These are phyloP conservation scores for Erodium moschatum DNA, from an alignment of 441 rosid genomes.

Conservation along the genomic window DNA sequence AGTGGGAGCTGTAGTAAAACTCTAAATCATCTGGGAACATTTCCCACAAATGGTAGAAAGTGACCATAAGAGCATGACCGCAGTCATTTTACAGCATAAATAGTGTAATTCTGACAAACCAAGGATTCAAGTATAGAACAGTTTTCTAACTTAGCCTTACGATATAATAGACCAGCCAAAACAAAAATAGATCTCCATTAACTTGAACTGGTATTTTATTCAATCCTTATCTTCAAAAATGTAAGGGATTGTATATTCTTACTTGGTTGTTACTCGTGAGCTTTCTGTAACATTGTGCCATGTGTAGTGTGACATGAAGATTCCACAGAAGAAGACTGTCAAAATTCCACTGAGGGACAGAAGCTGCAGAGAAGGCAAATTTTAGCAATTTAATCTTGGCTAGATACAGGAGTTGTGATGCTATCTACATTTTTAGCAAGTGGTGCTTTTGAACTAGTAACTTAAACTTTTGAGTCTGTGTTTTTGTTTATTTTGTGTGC, in stretches of 20 bases:
- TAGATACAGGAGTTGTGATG: neutral
- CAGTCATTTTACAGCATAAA: no score
- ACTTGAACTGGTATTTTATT: neutral
- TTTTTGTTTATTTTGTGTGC: neutral
- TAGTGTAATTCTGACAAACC: no score
- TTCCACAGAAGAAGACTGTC: slow-evolving; percentile 59
- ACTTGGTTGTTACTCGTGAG: slow-evolving; percentile 56
- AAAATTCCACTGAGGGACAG: slow-evolving; percentile 50
- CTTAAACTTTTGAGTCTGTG: neutral
- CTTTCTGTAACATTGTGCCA: slow-evolving; percentile 65
- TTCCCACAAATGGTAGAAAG: neutral
- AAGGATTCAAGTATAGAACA: no score
- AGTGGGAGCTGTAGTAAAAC: neutral
- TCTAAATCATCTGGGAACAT: no score
- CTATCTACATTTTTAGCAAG: neutral
- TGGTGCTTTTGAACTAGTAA: neutral
- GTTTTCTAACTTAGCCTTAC: neutral
- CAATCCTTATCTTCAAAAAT: neutral
- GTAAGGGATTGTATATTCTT: neutral
- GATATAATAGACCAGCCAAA: neutral
- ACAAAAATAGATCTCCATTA: neutral
- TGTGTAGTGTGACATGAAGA: slow-evolving; percentile 58
- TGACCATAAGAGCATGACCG: neutral
- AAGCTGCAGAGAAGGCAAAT: slow-evolving; percentile 31
- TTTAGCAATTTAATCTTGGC: neutral